Base-by-base conservation (phyloP, 768 basidiomycete genomes). In the Xerocomellus amylosporus region DNA sequence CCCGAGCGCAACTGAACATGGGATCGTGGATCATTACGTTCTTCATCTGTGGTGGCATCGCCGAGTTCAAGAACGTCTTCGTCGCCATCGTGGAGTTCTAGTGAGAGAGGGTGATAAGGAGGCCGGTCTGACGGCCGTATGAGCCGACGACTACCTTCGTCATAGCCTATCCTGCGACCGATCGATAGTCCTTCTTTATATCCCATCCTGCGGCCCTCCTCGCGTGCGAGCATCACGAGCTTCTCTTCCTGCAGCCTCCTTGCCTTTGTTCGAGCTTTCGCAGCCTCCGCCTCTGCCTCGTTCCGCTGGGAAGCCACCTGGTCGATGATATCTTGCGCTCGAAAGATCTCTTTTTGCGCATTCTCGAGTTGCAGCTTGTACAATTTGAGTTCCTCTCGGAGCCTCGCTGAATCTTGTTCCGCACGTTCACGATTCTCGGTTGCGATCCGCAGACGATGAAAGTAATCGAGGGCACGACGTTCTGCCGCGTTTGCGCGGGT, bases 341-440 rank as follows among this genome's bases (percentile, higher is more conserved):
- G 70, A 40, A 67, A 64, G 26, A 81, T 74, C 56, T 80, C 77
- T 30, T 69, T 67, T 56, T 78, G 75, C 0, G 78, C 78, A 55
- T 70, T 76, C 17, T 76, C 74, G 46, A 76, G 69, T 55, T 80
- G 75, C 8, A 74, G 49, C 60, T 78, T 77, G 67, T 80, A 78
- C 56, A 77, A 51, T 46, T 70, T 72, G 36, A 81, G 66, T 55
- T 80, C 79, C 58, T 79, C 76, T 40, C 65, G 64, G 4, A 70
- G 65, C 34, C 73, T 66, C 13, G 71, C 66, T 0, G 68, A 58
- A 4, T 79, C 76, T 20, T 72, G 72, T 56, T 78, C 74, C 1
- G 77, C 64, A 13, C 64, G 63, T 8, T 71, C 56, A 38, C 77
- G 72, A 33, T 69, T 73, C 13, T 77, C 75, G 26, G 73, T 76